Evolutionary conservation across 163 green algal genomes (phyloP).

Genomic region (Chloroidium sp.): DNA sequence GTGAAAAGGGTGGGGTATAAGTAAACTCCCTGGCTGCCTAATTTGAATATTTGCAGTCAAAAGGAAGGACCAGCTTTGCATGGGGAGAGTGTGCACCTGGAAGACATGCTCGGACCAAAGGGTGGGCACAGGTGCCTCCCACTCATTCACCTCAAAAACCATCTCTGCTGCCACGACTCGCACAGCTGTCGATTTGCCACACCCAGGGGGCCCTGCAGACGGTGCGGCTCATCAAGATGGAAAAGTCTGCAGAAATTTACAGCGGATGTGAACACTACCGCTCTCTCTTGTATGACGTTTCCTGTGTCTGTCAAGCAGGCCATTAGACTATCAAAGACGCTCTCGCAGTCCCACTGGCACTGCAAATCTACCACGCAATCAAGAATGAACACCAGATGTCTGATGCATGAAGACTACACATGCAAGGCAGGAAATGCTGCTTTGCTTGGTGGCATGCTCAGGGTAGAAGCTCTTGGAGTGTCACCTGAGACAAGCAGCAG

Average conservation of each 20-base stretch:
- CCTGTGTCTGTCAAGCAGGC: too few relatives aligned
- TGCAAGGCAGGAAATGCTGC: too few relatives aligned
- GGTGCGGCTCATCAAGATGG: too few relatives aligned
- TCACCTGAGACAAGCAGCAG: not conserved
- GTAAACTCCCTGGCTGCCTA: not conserved
- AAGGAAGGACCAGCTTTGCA: too few relatives aligned
- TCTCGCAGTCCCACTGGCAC: too few relatives aligned
- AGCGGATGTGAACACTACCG: too few relatives aligned
- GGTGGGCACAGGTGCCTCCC: slow-evolving; percentile 41
- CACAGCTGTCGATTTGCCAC: slow-evolving; percentile 62
- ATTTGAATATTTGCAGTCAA: not conserved
- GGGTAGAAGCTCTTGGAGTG: not conserved
- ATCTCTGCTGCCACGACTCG: slow-evolving; percentile 41
- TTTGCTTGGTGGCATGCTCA: not conserved
- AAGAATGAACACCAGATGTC: too few relatives aligned
- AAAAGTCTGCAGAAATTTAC: too few relatives aligned
- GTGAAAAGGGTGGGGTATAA: not conserved
- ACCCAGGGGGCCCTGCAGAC: slow-evolving; percentile 56
- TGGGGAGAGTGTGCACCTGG: slow-evolving; percentile 15
- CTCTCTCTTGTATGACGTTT: too few relatives aligned
- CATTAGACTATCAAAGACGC: too few relatives aligned
- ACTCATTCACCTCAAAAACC: slow-evolving; percentile 58
- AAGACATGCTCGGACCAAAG: slow-evolving; percentile 56
- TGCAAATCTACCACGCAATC: too few relatives aligned
- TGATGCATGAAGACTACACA: too few relatives aligned